phyloP scores from a whole-genome alignment of 805 yeast genomes.

The Yarrowia bubula region DNA sequence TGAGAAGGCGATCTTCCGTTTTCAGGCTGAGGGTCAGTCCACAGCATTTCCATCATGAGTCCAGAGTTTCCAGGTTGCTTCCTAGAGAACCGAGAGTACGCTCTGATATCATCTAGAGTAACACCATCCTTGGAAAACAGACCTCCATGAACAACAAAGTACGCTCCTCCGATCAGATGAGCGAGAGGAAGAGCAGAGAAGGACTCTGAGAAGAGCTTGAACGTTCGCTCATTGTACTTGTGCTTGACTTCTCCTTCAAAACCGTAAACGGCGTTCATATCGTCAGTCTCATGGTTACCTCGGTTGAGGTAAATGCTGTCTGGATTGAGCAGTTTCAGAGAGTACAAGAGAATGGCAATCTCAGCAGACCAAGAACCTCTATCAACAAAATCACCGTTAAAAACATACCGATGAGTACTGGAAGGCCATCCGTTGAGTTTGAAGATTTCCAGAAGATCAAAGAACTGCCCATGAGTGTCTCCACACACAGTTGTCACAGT shows the following conservation, averaged over 20 bases:
- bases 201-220: slow-evolving; percentile 78
- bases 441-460: slow-evolving; percentile 81
- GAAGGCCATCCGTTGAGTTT: slow-evolving; percentile 67
- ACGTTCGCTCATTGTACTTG: slow-evolving; percentile 78
- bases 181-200: slow-evolving; percentile 87
- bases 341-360: slow-evolving; percentile 77
- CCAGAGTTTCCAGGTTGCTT: slow-evolving; percentile 90
- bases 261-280: slow-evolving; percentile 95
- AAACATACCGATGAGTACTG: slow-evolving; percentile 68
- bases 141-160: slow-evolving; percentile 94
- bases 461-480: slow-evolving; percentile 97
- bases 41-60: slow-evolving; percentile 89
- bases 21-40: slow-evolving; percentile 91
- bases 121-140: slow-evolving; percentile 75
- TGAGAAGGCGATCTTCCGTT: slow-evolving; percentile 83
- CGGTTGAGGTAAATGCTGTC: slow-evolving; percentile 70
- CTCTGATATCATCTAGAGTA: slow-evolving; percentile 69
- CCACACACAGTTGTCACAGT: slow-evolving; percentile 82
- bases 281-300: slow-evolving; percentile 96
- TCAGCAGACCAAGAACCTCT: slow-evolving; percentile 99
- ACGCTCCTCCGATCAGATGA: slow-evolving; percentile 70
- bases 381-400: slow-evolving; percentile 97
- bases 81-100: slow-evolving; percentile 60
- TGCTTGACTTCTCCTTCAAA: slow-evolving; percentile 93
- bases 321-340: slow-evolving; percentile 76